These are phyloP conservation scores for Didymella sp. DNA, from an alignment of 2,329 filamentous ascomycete species.

Conservation along the genomic window DNA sequence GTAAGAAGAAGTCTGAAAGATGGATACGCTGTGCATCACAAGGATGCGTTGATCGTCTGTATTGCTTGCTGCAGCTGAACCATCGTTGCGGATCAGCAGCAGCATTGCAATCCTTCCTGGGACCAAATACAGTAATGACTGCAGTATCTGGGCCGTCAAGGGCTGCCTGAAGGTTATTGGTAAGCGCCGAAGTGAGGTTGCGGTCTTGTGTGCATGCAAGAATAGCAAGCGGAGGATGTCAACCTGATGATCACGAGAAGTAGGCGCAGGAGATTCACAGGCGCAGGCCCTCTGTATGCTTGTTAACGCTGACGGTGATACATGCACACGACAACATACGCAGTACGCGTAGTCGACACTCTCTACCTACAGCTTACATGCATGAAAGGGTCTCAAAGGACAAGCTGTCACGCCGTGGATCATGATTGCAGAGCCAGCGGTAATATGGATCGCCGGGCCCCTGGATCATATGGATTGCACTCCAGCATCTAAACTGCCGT, in stretches of 20 bases:
- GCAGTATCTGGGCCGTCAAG: neutral
- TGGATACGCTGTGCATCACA: neutral
- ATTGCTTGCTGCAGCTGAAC: neutral
- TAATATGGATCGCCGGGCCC: neutral
- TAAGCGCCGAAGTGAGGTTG: neutral
- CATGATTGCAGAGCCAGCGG: neutral
- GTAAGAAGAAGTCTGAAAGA: neutral
- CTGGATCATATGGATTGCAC: neutral
- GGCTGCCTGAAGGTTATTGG: neutral
- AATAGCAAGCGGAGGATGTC: neutral
- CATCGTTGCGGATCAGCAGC: neutral
- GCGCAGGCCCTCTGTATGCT: neutral
- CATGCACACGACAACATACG: neutral
- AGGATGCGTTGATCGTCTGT: constrained; percentile 1
- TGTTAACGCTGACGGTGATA: neutral
- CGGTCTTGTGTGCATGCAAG: neutral
- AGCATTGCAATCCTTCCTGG: neutral
- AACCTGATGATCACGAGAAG: neutral
- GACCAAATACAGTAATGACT: neutral
- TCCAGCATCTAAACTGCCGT: neutral
- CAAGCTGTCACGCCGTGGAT: neutral
- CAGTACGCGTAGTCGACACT: neutral
- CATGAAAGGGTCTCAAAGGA: neutral
- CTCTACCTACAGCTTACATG: neutral
- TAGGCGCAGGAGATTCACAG: neutral